A percentile compares a stretch with the other conserved stretches of the same genome.
Evolutionary conservation across 345 rosid genomes (phyloP).

Genomic region (Rhodamnia rubescens): DNA sequence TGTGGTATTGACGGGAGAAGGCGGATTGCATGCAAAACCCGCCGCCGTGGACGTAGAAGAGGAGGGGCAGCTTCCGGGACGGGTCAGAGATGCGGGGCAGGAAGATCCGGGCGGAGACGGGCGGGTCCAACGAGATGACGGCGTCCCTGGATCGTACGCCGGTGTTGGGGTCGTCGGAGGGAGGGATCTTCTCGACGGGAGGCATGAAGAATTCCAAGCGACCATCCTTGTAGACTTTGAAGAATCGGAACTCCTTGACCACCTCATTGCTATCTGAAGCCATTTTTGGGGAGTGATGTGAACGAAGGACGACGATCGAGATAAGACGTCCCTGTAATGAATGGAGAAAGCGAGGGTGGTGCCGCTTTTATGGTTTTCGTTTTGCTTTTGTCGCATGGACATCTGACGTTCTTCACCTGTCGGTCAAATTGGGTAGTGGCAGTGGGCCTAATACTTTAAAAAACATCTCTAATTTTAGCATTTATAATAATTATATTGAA

Average conservation of each 20-base stretch:
- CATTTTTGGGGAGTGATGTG: background rate
- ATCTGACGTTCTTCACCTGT: no score
- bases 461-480: no score
- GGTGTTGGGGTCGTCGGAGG: conserved; percentile 9
- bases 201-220: conserved; percentile 2
- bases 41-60: conserved; percentile 17
- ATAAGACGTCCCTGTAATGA: background rate
- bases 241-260: conserved; percentile 22
- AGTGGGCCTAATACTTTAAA: no score
- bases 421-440: no score
- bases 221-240: conserved; percentile 21
- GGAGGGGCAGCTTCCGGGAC: conserved; percentile 14
- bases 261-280: background rate
- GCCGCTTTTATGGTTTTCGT: background rate
- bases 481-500: no score
- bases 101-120: conserved; percentile 28
- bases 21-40: conserved; percentile 16
- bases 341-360: background rate
- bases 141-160: conserved; percentile 25
- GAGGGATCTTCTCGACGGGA: conserved; percentile 11
- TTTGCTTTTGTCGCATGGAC: no score
- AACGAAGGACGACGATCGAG: no score
- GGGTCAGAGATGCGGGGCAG: conserved; percentile 10
- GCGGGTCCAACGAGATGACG: conserved; percentile 7
- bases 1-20: background rate